These are phyloP conservation scores for Areca catechu DNA, from an alignment of 176 grass and related monocot species.

Conservation along the genomic window DNA sequence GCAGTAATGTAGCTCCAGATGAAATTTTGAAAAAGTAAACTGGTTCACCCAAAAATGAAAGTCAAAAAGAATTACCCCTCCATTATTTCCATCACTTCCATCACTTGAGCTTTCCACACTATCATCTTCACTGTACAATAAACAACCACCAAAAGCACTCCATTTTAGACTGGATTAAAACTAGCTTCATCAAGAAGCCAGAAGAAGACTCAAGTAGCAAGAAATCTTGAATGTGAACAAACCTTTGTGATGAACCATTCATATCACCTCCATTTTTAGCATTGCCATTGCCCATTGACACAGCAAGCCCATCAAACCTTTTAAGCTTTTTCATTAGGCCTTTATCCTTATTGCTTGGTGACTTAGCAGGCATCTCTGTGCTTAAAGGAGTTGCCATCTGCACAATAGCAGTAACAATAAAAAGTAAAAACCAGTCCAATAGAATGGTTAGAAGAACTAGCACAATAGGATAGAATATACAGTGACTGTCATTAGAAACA, in stretches of 20 bases:
- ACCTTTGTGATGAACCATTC: constrained; percentile 21
- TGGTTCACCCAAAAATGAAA: background rate
- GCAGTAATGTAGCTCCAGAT: background rate
- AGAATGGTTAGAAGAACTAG: no score
- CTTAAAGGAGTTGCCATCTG: constrained; percentile 60
- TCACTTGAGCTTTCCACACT: constrained; percentile 61
- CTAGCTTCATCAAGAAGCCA: no score
- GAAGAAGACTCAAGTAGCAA: no score
- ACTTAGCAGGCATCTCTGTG: constrained; percentile 44
- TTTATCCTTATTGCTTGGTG: constrained; percentile 45
- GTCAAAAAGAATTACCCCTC: constrained; percentile 20
- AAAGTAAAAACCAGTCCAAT: background rate
- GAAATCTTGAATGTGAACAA: background rate
- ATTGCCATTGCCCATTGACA: constrained; percentile 33
- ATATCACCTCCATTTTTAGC: constrained; percentile 31
- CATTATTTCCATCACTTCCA: constrained; percentile 28
- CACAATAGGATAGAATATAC: background rate
- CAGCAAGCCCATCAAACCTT: constrained; percentile 39
- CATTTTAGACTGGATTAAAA: no score
- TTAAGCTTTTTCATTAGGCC: constrained; percentile 41
- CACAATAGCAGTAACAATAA: background rate
- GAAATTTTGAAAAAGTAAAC: background rate
- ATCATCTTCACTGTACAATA: constrained; percentile 27
- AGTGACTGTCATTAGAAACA: no score
- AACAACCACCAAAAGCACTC: no score